Evolutionary conservation across 139 green algal genomes (phyloP).

Genomic region (Marvania coccoides): DNA sequence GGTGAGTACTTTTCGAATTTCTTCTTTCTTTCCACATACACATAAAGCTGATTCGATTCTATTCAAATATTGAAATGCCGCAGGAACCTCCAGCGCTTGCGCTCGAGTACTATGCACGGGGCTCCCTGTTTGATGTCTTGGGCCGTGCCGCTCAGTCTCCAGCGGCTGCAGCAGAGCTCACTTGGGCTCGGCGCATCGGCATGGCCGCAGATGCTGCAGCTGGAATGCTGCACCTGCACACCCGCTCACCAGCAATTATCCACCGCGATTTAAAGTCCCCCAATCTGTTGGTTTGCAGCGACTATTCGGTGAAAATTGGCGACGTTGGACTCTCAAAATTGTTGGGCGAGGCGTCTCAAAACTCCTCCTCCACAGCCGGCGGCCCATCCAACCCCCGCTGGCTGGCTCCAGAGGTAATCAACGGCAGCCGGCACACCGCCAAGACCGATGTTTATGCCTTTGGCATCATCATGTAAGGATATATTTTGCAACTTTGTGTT

Average conservation of each 20-base stretch:
- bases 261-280: constrained; percentile 76
- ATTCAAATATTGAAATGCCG: too few species aligned
- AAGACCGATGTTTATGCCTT: constrained; percentile 46
- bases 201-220: constrained; percentile 13
- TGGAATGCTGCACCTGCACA: constrained; percentile 81
- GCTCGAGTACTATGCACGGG: too few species aligned
- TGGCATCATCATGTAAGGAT: constrained; percentile 45
- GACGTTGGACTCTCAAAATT: constrained; percentile 40
- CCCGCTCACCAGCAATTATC: constrained; percentile 62
- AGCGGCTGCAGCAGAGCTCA: too few species aligned
- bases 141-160: too few species aligned
- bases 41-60: too few species aligned
- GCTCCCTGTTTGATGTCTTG: too few species aligned
- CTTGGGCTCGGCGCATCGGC: constrained; percentile 19
- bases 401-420: constrained; percentile 45
- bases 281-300: constrained; percentile 41
- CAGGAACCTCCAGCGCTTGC: too few species aligned
- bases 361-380: too few species aligned
- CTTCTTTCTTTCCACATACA: too few species aligned
- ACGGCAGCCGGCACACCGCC: neutral
- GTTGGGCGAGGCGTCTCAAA: too few species aligned
- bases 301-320: constrained; percentile 39
- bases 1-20: too few species aligned
- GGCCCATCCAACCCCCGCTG: constrained; percentile 38
- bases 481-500: too few species aligned